These are phyloP conservation scores for Lichtheimia ramosa DNA, from an alignment of 371 early-diverging fungal genomes.

Conservation along the genomic window DNA sequence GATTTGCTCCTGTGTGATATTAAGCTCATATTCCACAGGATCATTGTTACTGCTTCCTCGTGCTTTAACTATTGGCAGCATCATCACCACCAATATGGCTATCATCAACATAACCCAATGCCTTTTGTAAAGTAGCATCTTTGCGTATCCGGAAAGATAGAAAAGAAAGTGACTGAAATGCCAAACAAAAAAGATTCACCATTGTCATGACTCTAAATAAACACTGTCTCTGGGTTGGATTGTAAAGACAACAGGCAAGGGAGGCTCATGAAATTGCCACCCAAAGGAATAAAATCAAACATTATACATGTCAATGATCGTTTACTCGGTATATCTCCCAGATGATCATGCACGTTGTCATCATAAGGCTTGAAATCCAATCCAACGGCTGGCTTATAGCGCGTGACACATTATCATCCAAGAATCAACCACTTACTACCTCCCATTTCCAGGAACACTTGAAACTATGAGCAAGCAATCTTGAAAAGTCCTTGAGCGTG, in stretches of 20 bases:
- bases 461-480: too few relatives aligned
- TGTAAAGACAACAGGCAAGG: slow-evolving; percentile 12
- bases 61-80: not conserved
- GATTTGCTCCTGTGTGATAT: slow-evolving; percentile 24
- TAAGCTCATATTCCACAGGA: slow-evolving; percentile 24
- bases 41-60: too few relatives aligned
- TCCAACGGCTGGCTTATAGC: too few relatives aligned
- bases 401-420: too few relatives aligned
- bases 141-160: not conserved
- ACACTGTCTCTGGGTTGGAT: slow-evolving; percentile 2
- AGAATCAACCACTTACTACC: too few relatives aligned
- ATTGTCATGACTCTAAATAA: not conserved
- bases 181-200: too few relatives aligned
- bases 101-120: not conserved
- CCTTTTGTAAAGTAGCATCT: not conserved
- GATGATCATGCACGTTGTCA: too few relatives aligned
- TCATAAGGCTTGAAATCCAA: too few relatives aligned
- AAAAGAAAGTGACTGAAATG: not conserved
- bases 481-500: too few relatives aligned
- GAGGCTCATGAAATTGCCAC: not conserved
- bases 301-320: too few relatives aligned
- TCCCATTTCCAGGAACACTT: too few relatives aligned
- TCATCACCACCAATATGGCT: not conserved
- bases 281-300: not conserved
- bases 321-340: too few relatives aligned